Base-by-base conservation (phyloP, 2,329 filamentous ascomycete species). In the Pestalotiopsis sp. region DNA sequence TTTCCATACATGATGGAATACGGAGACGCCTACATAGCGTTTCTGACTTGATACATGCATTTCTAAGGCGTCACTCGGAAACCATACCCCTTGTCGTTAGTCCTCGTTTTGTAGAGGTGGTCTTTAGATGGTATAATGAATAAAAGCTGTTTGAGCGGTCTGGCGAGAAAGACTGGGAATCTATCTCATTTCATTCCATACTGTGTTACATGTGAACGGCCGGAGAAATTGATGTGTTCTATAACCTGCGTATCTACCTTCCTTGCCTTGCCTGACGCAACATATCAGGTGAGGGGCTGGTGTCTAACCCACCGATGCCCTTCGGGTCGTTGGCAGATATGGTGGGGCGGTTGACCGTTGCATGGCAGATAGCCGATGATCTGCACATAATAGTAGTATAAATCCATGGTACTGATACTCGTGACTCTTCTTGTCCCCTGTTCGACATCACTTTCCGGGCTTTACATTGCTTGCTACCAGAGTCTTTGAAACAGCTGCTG, bases 1-100 rank as follows among this genome's bases (percentile, higher is more conserved):
- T n/a, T 64, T 52, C 14, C 22, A 40, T 20, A 26, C 13, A 30
- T 38, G 66, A 67, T 48, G 62, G 39, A 66, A 52, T 57, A 20
- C 26, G 40, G 40, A 67, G 39, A 56, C 30, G 20, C 26, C 14
- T 20, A 17, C 24, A 35, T 11, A 63, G 65, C 58, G 60, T 63
- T 20, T 63, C 39, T 63, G 60, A 44, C 60, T 48, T 63, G 60
- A 48, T 63, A 39, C 38, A 48, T 63, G 60, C 60, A 63, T 63
- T 63, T 63, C 17, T 44, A 48, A 20, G 60, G 60, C 60, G 60
- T 63, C 60, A 44, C 11, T 63, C 38, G 40, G 60, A 52, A 44
- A 63, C 22, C 38, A 63, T 44, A 63, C 60, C 60, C 60, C 60
- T 63, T 38, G 20, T 44, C 35, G 20, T 63, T 63, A 44, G 38